Base-by-base conservation (phyloP, 78 protist genomes). In the Dictyostelium purpureum region DNA sequence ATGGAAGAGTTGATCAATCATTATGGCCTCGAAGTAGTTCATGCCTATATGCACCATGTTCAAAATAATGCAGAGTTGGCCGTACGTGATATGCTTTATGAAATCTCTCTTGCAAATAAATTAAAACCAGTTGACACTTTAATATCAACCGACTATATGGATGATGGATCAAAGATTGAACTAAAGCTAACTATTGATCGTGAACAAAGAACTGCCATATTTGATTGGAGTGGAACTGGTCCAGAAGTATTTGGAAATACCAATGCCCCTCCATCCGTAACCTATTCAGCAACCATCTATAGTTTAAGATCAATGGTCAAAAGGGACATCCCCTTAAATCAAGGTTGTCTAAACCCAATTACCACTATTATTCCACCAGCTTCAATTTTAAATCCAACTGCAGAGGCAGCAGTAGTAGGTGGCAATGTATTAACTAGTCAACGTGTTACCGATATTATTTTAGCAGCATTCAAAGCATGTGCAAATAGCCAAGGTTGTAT, bases 391-490 rank as follows among this genome's bases (percentile, higher is more conserved):
- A n/a, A 26, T 26, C 99, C 99, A 24, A 0, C 65, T 1, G 83
- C 2, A 2, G 73, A 59, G 6, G 96, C 97, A 0, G 99, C 99
- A 3, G 99, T 98, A 16, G 99, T 98, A 5, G 99, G 97, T 12
- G 99, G 99, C 7, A 98, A 98, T 77, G 99, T 98, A 38, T 80
- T 97, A 49, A 97, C 98, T 3, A 95, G 98, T 4, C 98, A 96
- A 70, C 96, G 99, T 26, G 93, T 98, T 12, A 96, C 97, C 6
- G 99, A 98, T 59, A 97, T 96, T 4, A 67, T 98, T 12, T 40
- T 98, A 33, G 2, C 43, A 4, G 99, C 99, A 4, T 96, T 98
- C 40, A 76, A 83, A 24, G 94, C 87, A 43, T 77, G 91, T 69
- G 97, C 91, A 2, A 67, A 74, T 28, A 40, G 76, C n/a, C 98